Conservation (phyloP, 2,329 filamentous ascomycete genomes). For the Ceratocystis ficicola region DNA sequence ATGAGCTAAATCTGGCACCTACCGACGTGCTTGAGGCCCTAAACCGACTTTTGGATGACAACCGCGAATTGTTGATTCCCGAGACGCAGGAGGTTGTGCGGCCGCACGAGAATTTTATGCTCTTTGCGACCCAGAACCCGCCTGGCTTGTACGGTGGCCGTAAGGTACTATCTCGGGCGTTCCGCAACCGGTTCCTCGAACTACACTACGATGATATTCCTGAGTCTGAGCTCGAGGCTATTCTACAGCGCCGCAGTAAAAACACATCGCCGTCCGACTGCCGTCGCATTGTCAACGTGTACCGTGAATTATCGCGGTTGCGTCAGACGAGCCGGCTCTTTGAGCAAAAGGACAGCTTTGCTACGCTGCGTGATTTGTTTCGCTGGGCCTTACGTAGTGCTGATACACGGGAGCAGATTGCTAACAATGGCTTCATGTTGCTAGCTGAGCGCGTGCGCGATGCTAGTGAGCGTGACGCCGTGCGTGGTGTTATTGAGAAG, state of each 20-base stretch:
- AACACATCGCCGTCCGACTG: constrained; percentile 85
- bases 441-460: constrained; percentile 91
- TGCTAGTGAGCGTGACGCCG: constrained; percentile 67
- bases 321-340: constrained; percentile 86
- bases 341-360: constrained; percentile 95
- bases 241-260: constrained; percentile 75
- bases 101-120: constrained; percentile 89
- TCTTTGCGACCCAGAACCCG: constrained; percentile 96
- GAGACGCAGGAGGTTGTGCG: constrained; percentile 91
- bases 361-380: constrained; percentile 89
- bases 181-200: constrained; percentile 93
- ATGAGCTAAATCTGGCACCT: constrained; percentile 91
- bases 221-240: constrained; percentile 82
- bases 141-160: constrained; percentile 89
- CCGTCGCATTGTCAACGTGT: constrained; percentile 79
- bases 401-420: constrained; percentile 77
- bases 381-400: constrained; percentile 82
- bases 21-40: constrained; percentile 94
- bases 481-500: constrained; percentile 78
- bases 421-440: constrained; percentile 89
- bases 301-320: constrained; percentile 79
- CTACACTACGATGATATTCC: constrained; percentile 97
- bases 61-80: constrained; percentile 85
- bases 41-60: constrained; percentile 91
- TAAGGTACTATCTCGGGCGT: constrained; percentile 85